These are phyloP conservation scores for Fusarium guadeloupense DNA, from an alignment of 2,329 filamentous ascomycete species.

Conservation along the genomic window DNA sequence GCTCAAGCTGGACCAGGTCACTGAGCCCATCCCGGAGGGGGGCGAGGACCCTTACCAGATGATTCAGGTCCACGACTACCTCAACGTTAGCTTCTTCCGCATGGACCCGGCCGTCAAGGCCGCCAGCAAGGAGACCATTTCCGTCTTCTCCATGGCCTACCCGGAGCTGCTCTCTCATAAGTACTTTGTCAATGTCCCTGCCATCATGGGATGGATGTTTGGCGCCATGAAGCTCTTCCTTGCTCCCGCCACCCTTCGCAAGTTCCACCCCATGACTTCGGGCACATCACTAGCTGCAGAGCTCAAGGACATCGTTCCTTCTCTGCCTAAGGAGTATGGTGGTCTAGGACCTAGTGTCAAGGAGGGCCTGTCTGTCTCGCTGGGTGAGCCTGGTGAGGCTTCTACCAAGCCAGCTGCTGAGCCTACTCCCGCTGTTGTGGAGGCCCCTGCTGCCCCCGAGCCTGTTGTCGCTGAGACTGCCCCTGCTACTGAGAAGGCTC, in stretches of 20 bases:
- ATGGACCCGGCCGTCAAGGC: slow-evolving; percentile 80
- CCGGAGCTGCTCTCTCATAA: slow-evolving; percentile 86
- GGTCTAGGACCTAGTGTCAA: slow-evolving; percentile 67
- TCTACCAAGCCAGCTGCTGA: slow-evolving; percentile 12
- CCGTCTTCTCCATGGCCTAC: slow-evolving; percentile 82
- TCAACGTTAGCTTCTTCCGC: slow-evolving; percentile 85
- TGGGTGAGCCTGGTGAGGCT: slow-evolving; percentile 34
- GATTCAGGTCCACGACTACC: slow-evolving; percentile 93
- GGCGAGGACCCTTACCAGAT: slow-evolving; percentile 88
- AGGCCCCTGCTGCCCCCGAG: not conserved
- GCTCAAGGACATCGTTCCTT: slow-evolving; percentile 66
- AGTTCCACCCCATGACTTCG: slow-evolving; percentile 81
- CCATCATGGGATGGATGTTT: slow-evolving; percentile 90
- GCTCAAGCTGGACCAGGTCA: slow-evolving; percentile 75
- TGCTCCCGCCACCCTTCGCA: slow-evolving; percentile 76
- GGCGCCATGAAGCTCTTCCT: slow-evolving; percentile 79
- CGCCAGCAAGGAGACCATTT: slow-evolving; percentile 82
- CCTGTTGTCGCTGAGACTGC: slow-evolving; percentile 1
- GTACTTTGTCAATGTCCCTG: slow-evolving; percentile 94
- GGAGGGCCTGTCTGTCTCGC: slow-evolving; percentile 47
- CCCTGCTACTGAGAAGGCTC: not conserved
- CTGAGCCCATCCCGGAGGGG: slow-evolving; percentile 74
- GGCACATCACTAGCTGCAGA: slow-evolving; percentile 73
- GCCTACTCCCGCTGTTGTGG: not conserved
- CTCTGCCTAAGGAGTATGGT: slow-evolving; percentile 80